Conservation (phyloP, 129 eudicot species). For the Ambrosia artemisiifolia region DNA sequence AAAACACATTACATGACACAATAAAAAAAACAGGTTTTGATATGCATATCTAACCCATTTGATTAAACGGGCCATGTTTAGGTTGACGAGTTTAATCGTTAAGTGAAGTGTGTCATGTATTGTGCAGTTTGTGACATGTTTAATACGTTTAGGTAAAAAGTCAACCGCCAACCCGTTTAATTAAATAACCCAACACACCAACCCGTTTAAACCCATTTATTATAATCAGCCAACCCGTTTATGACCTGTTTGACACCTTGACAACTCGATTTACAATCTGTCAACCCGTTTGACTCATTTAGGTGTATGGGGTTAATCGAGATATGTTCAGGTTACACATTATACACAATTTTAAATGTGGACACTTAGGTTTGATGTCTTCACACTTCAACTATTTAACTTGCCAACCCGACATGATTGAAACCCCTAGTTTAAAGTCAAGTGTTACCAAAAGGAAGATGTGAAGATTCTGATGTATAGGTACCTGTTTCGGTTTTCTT, state of each 20-base stretch:
- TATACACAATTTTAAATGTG: too few relatives aligned
- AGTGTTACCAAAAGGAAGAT: not conserved
- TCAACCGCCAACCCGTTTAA: not conserved
- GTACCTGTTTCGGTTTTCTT: conserved; percentile 63
- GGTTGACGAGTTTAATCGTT: too few relatives aligned
- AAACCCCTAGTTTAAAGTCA: not conserved
- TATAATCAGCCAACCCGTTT: not conserved
- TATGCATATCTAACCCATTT: not conserved
- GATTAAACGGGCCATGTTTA: too few relatives aligned
- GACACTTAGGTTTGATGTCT: too few relatives aligned
- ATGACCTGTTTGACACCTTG: not conserved
- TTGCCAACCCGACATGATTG: not conserved
- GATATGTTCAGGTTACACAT: too few relatives aligned
- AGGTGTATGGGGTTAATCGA: too few relatives aligned
- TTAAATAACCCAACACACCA: not conserved
- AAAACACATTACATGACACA: not conserved
- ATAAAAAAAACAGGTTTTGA: not conserved
- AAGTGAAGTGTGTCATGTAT: too few relatives aligned
- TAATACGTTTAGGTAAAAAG: not conserved
- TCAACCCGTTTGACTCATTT: not conserved
- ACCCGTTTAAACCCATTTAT: too few relatives aligned
- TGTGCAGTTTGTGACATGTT: too few relatives aligned
- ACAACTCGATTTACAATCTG: not conserved
- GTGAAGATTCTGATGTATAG: not conserved
- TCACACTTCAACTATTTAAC: not conserved